Evolutionary conservation across 352 stramenopile genomes (phyloP), one percentile per base, ranked within the genome.

Genomic region (Globisporangium splendens): DNA sequence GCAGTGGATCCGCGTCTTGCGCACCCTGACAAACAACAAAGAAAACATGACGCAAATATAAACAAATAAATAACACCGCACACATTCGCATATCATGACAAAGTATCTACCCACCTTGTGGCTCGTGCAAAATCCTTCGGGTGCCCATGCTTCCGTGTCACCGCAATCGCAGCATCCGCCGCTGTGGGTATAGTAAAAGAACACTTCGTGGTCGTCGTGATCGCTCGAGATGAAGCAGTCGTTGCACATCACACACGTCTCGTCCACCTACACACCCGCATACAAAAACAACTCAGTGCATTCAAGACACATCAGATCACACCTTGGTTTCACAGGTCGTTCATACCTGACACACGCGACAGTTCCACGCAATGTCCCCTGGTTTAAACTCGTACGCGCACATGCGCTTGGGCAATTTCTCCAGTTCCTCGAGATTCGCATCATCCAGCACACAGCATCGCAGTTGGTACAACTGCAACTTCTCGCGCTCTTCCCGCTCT

Each of bases 111-210:
- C 5, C n/a, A 84, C 77, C 50, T 97, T 96, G 72, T 99, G 97
- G 51, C 86, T 73, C 8, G 72, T 82, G 69, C 97, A 99, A 70
- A 99, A 99, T 12, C 96, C 96, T 14, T 89, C 79, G 0, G 83
- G 76, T 18, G 97, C 89, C 97, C 96, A 99, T 0, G 97, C 97
- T 69, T 98, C 96, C 3, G 89, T 88, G 80, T 99, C 96, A 56
- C 96, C 96, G 66, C 97, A 99, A 74, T 99, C 96, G 66, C 97
- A 99, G 77, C 97, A 99, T 31, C 96, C 97, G 15, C 96, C 96
- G 65, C 97, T 96, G 47, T 91, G 83, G 49, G 91, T 95, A 60
- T 97, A 96, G 70, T 98, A 98, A 56, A 98, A 97, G 57, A 96
- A 97, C 11, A 97, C 91, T 48, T 97, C 88, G 61, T 97, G 92